phyloP scores from a whole-genome alignment of 768 basidiomycete genomes.

The Mycena polygramma region DNA sequence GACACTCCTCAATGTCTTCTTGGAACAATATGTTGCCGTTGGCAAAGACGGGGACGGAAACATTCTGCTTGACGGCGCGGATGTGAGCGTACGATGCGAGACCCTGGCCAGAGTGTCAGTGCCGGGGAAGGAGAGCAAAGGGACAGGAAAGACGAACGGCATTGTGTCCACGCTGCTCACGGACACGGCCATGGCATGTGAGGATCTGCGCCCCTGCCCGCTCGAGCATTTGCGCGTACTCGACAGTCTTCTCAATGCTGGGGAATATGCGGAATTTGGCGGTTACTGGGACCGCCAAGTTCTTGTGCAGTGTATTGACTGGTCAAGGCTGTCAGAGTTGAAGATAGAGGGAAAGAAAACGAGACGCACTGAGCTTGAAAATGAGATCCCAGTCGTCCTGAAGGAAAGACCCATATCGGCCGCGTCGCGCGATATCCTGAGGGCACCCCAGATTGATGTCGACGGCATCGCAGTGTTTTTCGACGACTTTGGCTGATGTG shows the following conservation, averaged over 20 bases:
- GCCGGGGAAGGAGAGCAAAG: neutral
- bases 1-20: slow-evolving; percentile 83
- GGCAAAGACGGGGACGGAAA: slow-evolving; percentile 94
- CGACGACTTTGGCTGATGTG: slow-evolving; percentile 80
- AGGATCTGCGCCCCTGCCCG: slow-evolving; percentile 95
- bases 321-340: slow-evolving; percentile 5
- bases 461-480: slow-evolving; percentile 89
- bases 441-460: slow-evolving; percentile 97
- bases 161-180: slow-evolving; percentile 92
- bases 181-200: slow-evolving; percentile 91
- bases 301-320: slow-evolving; percentile 90
- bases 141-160: slow-evolving; percentile 57
- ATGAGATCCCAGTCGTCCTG: slow-evolving; percentile 97
- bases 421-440: slow-evolving; percentile 92
- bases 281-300: slow-evolving; percentile 92
- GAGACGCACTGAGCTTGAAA: slow-evolving; percentile 75
- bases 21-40: slow-evolving; percentile 96
- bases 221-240: slow-evolving; percentile 97
- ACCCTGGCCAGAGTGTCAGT: slow-evolving; percentile 61
- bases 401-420: slow-evolving; percentile 90
- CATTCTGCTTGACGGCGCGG: slow-evolving; percentile 89
- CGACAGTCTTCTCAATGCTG: slow-evolving; percentile 87
- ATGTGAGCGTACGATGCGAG: slow-evolving; percentile 93
- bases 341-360: neutral
- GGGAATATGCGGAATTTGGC: slow-evolving; percentile 97